A percentile compares a stretch with the other conserved stretches of the same genome.
phyloP scores from a whole-genome alignment of 345 rosid species.

The Acer negundo region DNA sequence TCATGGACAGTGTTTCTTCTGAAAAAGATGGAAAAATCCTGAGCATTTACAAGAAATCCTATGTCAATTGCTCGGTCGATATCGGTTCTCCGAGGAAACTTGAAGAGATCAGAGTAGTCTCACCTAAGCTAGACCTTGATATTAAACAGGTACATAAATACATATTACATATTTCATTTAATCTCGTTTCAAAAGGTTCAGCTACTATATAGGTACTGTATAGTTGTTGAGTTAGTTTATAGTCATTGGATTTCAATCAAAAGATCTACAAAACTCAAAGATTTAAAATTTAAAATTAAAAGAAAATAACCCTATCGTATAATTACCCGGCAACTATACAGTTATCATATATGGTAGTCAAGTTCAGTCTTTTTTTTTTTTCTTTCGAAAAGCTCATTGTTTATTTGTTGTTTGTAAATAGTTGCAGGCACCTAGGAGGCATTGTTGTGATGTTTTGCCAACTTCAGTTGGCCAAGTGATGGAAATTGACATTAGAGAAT shows the following conservation, averaged over 20 bases:
- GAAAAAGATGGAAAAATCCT: constrained; percentile 25
- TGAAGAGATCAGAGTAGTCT: constrained; percentile 64
- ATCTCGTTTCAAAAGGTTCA: no score
- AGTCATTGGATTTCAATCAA: no score
- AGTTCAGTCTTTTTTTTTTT: not conserved
- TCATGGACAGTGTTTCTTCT: constrained; percentile 43
- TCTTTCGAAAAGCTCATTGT: not conserved
- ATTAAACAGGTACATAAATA: constrained; percentile 47
- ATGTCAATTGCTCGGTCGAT: constrained; percentile 48
- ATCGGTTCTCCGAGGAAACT: constrained; percentile 56
- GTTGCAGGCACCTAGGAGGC: constrained; percentile 84
- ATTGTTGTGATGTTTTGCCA: constrained; percentile 78
- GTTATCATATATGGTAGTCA: no score
- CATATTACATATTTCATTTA: no score
- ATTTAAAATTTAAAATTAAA: no score
- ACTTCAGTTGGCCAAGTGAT: constrained; percentile 48
- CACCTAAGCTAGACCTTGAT: constrained; percentile 52
- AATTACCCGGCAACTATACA: no score
- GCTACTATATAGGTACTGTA: no score
- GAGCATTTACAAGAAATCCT: constrained; percentile 54
- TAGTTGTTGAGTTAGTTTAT: no score
- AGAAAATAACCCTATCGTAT: no score
- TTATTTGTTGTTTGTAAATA: constrained; percentile 18
- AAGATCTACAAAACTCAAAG: no score
- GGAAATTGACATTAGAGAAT: constrained; percentile 70